phyloP scores from a whole-genome alignment of 306 rosid species.

The Ammopiptanthus mongolicus region DNA sequence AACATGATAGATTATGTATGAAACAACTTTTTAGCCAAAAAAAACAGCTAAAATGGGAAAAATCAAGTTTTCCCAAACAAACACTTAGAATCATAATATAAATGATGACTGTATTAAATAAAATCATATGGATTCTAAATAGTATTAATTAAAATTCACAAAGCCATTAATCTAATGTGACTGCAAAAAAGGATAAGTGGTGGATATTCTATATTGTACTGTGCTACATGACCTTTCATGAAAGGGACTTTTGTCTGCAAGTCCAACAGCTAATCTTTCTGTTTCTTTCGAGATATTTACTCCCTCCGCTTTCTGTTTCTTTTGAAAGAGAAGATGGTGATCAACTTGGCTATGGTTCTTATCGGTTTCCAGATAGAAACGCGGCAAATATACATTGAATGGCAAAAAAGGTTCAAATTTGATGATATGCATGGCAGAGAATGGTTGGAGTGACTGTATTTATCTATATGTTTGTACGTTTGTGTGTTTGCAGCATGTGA shows the following conservation, averaged over 20 bases:
- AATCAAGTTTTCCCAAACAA: too few relatives aligned
- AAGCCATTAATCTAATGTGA: neutral
- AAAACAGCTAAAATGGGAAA: too few relatives aligned
- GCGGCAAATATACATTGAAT: slow-evolving; percentile 32
- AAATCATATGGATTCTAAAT: neutral
- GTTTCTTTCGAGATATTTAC: neutral
- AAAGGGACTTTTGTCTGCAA: neutral
- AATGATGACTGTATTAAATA: too few relatives aligned
- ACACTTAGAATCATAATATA: too few relatives aligned
- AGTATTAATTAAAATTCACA: neutral
- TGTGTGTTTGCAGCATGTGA: neutral
- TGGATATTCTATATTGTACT: neutral
- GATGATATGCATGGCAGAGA: neutral
- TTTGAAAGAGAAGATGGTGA: neutral
- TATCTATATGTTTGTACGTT: neutral
- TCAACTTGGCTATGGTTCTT: neutral
- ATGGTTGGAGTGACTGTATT: neutral
- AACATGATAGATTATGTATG: too few relatives aligned
- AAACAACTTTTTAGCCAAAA: too few relatives aligned
- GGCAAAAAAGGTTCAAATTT: neutral
- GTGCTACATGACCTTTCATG: neutral
- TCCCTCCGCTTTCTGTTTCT: neutral
- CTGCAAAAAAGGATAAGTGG: neutral
- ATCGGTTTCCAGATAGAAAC: slow-evolving; percentile 15
- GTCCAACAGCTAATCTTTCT: neutral